Evolutionary conservation across 2,329 filamentous ascomycete genomes (phyloP).

Genomic region (Paracorniculantispora psalliotae): DNA sequence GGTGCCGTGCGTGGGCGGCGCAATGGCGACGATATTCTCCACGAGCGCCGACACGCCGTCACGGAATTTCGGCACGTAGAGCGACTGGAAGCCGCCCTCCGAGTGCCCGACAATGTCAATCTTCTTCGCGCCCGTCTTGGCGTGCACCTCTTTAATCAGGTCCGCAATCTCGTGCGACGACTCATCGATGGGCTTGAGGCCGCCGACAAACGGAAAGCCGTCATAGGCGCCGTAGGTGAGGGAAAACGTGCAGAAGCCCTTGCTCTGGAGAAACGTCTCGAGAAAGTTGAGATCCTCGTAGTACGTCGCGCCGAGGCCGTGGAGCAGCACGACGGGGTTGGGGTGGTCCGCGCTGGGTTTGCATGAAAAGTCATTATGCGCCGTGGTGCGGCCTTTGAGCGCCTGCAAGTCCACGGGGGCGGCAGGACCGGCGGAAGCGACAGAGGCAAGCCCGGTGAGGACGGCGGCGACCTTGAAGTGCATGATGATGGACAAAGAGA

Average conservation of each 20-base stretch:
- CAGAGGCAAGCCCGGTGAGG: not conserved
- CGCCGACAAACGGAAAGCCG: constrained; percentile 18
- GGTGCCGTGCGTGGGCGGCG: constrained; percentile 21
- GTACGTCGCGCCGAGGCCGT: constrained; percentile 19
- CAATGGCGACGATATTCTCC: constrained; percentile 18
- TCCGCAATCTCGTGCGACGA: constrained; percentile 18
- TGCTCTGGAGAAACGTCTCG: constrained; percentile 15
- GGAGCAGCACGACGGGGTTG: constrained; percentile 21
- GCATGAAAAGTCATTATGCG: constrained; percentile 19
- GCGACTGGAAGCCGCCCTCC: constrained; percentile 20
- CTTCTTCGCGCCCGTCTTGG: constrained; percentile 18
- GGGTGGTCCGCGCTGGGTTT: constrained; percentile 9
- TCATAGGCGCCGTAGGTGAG: constrained; percentile 19
- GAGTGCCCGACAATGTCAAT: constrained; percentile 21
- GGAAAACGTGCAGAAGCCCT: constrained; percentile 20
- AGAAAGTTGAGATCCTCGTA: constrained; percentile 18
- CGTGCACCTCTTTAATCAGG: constrained; percentile 16
- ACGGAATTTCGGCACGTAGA: constrained; percentile 20
- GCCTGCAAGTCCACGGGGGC: not conserved
- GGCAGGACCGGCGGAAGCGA: not conserved
- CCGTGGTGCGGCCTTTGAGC: not conserved
- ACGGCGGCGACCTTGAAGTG: not conserved
- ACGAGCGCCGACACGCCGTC: constrained; percentile 13
- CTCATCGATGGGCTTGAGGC: constrained; percentile 17
- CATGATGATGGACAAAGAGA: not conserved